Base-by-base conservation (phyloP, 1,284 basidiomycete species). In the Polyporus tsugae region DNA sequence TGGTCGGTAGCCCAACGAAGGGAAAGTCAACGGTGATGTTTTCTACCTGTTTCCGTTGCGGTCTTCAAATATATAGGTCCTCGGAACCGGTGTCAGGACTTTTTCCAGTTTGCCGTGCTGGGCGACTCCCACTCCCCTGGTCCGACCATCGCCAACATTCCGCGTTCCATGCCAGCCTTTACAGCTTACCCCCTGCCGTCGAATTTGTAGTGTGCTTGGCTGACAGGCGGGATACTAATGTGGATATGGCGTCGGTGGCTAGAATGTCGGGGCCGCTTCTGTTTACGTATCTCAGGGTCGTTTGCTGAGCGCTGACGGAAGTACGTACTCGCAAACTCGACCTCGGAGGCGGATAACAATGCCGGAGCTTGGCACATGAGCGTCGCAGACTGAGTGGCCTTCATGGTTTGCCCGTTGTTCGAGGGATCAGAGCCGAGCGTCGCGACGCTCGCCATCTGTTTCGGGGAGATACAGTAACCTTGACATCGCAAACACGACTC, bases 141-240 rank as follows among this genome's bases (percentile, higher is more conserved):
- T 29, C 10, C 10, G 25, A 9, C n/a, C 22, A 52, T 52, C 15
- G 41, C 11, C 6, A 19, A 13, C 41, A 19, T 17, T 42, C 41
- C 17, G 29, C 41, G 41, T 42, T 15, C 41, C 41, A 42, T 42
- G 41, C 41, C 41, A 19, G 19, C 41, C 17, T 42, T 19, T 42
- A 52, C 46, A 52, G 46, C 46, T 52, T 22, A 52, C 25, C 10
- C 22, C 6, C 46, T 52, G 25, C 46, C 22, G 11, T 52, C 22
- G 46, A 52, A 52, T 11, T 25, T 52, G 22, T 10, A 11, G 10
- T 52, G 46, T 22, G 46, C 46, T 52, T 52, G 22, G 46, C 22
- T 52, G 46, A 52, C 22, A 22, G n/a, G 46, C 22, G 46, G 46
- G 46, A 52, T 25, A 22, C 46, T 52, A 52, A 52, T 52, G 46